Percentiles rank a stretch among this genome's conserved stretches.
Evolutionary conservation across 345 rosid genomes (phyloP).

Genomic region (Eucalyptus lansdowneana): DNA sequence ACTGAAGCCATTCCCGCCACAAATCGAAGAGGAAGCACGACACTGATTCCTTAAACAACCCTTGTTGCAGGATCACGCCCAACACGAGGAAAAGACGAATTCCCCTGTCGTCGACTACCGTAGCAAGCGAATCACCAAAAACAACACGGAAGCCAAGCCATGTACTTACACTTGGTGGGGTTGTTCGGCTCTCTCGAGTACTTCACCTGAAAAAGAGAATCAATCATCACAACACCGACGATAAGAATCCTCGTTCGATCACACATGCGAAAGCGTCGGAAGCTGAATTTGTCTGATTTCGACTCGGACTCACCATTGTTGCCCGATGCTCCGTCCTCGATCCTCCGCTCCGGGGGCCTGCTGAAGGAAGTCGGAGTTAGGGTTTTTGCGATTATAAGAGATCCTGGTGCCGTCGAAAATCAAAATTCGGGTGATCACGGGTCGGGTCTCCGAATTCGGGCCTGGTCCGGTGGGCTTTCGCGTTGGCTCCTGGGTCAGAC

Average conservation of each 20-base stretch:
- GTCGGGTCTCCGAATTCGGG: background rate
- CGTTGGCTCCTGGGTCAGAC: background rate
- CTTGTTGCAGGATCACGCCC: background rate
- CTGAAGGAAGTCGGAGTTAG: background rate
- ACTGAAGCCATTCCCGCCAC: background rate
- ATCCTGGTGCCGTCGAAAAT: background rate
- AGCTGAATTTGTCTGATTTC: background rate
- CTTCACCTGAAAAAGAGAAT: constrained; percentile 34
- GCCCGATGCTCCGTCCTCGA: background rate
- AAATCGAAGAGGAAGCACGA: background rate
- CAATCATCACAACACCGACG: background rate
- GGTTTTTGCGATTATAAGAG: background rate
- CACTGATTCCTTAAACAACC: background rate
- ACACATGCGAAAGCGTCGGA: background rate
- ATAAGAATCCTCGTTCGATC: background rate
- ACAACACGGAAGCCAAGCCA: background rate
- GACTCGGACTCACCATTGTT: background rate
- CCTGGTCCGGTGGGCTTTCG: background rate
- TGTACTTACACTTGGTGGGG: constrained; percentile 51
- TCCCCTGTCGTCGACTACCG: background rate
- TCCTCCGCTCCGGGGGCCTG: background rate
- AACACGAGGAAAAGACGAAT: background rate
- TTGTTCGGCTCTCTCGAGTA: constrained; percentile 66
- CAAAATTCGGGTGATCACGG: background rate
- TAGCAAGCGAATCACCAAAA: background rate